These are phyloP conservation scores for Fagopyrum tataricum DNA, from an alignment of 148 eudicot genomes.

Conservation along the genomic window DNA sequence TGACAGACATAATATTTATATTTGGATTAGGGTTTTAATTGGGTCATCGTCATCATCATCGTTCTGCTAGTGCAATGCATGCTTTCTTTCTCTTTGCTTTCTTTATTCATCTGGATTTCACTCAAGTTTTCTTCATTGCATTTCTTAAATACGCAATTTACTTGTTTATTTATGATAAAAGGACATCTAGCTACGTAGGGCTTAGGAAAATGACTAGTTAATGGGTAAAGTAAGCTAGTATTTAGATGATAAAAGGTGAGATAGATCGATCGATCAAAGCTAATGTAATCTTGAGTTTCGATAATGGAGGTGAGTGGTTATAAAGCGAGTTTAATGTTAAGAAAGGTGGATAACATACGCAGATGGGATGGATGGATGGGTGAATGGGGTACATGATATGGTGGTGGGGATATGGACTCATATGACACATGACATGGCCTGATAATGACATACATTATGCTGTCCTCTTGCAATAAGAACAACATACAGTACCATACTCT, in stretches of 20 bases:
- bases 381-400: slow-evolving; percentile 11
- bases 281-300: neutral
- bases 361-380: slow-evolving; percentile 6
- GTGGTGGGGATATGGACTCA: slow-evolving; percentile 13
- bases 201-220: neutral
- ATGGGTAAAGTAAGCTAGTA: neutral
- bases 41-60: no score
- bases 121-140: neutral
- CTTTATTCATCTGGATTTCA: slow-evolving; percentile 3
- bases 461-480: neutral
- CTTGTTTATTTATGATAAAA: neutral
- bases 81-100: neutral
- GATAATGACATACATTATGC: slow-evolving; percentile 10
- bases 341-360: neutral
- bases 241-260: neutral
- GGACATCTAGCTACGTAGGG: neutral
- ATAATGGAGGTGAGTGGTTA: no score
- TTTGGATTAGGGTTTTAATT: no score
- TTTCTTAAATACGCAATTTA: neutral
- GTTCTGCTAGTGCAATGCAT: neutral
- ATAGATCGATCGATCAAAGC: no score
- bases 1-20: no score
- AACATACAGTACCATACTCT: no score
- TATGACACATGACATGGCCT: slow-evolving; percentile 12
- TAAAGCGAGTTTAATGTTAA: neutral